Base-by-base conservation (phyloP, 345 rosid genomes). In the Arabis alpina region DNA sequence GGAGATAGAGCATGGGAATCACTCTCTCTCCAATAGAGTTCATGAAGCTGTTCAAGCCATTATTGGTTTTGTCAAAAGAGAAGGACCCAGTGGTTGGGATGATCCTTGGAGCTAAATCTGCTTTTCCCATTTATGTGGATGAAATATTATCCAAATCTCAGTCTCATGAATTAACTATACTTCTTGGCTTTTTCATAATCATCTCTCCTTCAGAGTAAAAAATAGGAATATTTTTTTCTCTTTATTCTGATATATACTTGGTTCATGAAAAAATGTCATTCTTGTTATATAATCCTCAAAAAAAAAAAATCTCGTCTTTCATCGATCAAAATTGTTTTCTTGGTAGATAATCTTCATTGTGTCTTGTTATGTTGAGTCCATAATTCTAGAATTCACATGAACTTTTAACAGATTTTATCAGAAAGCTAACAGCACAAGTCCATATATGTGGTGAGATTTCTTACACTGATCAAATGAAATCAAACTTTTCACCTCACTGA, bases 81-180 rank as follows among this genome's bases (percentile, higher is more conserved):
- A 89, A 55, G 95, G 92, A 59, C 99, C 96, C 10, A 85, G 75
- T 15, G 99, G 96, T 76, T 94, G 97, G 97, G 97, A 91, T 87
- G 97, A 94, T 82, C 97, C 97, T 44, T 94, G 99, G 97, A 86
- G 75, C 80, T 91, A 75, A 81, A 59, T 64, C 56, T 61, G 15
- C 11, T 14, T 54, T 37, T 27, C 5, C 41, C 2, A 7, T 3
- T 27, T 56, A 11, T 57, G 4, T 39, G 36, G 65, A 10, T 64
- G 3, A 19, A 64, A 40, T 19, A 52, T 41, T 34, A 11, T 12
- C 54, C 19, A 24, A 52, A 74, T 37, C 16, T 54, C 63, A 54
- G 39, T 14, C 54, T 43, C 40, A 53, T 71, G 69, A 54, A 54
- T 45, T 36, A 36, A 15, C 13, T 34, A 19, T 5, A 57, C 54